Evolutionary conservation across 1,139 yeast genomes (phyloP).

Genomic region (Candida sp.): DNA sequence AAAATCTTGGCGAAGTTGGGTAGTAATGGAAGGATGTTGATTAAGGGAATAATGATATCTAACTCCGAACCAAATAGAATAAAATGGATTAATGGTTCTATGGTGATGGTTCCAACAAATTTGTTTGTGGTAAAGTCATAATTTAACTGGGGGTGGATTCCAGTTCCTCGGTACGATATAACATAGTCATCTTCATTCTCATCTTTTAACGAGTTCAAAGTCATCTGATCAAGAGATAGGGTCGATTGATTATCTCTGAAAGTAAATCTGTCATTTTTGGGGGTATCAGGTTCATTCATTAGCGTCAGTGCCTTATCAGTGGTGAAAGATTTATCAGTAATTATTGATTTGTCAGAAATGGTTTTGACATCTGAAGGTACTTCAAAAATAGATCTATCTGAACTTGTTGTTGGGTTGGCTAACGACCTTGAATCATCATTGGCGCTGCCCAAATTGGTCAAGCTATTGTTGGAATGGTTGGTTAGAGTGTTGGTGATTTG

Average conservation of each 20-base stretch:
- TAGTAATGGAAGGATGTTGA: conserved; percentile 61
- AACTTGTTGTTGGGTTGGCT: not conserved
- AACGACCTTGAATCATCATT: not conserved
- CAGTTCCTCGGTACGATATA: conserved; percentile 27
- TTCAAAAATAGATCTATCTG: not conserved
- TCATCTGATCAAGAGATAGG: not conserved
- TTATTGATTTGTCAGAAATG: not conserved
- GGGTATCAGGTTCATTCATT: not conserved
- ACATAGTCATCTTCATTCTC: conserved; percentile 11
- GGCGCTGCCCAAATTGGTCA: not conserved
- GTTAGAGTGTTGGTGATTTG: not conserved
- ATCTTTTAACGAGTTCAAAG: conserved; percentile 5
- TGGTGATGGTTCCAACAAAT: conserved; percentile 27
- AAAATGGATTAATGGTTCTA: conserved; percentile 72
- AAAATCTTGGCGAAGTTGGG: conserved; percentile 57
- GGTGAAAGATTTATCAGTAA: not conserved
- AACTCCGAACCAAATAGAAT: conserved; percentile 45
- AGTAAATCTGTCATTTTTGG: not conserved
- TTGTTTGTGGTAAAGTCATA: conserved; percentile 45
- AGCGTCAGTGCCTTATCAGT: not conserved
- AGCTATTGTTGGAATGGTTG: not conserved
- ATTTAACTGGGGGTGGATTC: conserved; percentile 63
- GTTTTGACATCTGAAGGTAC: not conserved
- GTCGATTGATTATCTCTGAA: not conserved
- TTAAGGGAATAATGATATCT: conserved; percentile 38